phyloP scores from a whole-genome alignment of 208 protist species.

The Crithidia fasciculata region DNA sequence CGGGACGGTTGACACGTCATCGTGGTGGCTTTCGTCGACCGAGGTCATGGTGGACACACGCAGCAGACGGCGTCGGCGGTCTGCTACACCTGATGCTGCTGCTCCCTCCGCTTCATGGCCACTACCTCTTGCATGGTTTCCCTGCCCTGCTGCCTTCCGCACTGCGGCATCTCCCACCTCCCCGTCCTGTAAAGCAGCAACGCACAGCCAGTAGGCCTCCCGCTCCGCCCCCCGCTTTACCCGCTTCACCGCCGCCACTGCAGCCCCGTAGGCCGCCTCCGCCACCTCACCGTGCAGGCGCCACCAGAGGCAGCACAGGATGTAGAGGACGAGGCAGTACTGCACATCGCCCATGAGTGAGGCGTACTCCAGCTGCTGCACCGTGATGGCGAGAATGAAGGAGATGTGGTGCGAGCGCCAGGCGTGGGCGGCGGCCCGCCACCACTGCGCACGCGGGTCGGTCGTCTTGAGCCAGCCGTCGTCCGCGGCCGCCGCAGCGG shows the following conservation, averaged over 20 bases:
- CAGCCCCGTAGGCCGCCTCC: slow-evolving; percentile 27
- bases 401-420: slow-evolving; percentile 64
- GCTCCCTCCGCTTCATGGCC: not conserved
- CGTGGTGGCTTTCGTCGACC: slow-evolving; percentile 6
- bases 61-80: slow-evolving; percentile 8
- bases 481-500: not conserved
- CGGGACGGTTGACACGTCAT: not conserved
- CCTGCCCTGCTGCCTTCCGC: not conserved
- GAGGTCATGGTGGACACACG: slow-evolving; percentile 10
- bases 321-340: slow-evolving; percentile 78
- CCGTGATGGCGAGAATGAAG: slow-evolving; percentile 62
- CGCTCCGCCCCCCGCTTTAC: not conserved
- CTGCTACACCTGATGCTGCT: not conserved
- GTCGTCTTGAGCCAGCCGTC: slow-evolving; percentile 6
- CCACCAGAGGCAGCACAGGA: slow-evolving; percentile 86
- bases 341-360: slow-evolving; percentile 84
- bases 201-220: not conserved
- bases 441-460: slow-evolving; percentile 69
- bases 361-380: slow-evolving; percentile 72
- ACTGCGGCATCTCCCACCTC: not conserved
- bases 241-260: not conserved
- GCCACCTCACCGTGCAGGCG: slow-evolving; percentile 51
- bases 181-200: not conserved
- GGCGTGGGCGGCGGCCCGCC: slow-evolving; percentile 65
- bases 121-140: not conserved